Percentiles rank a stretch among this genome's conserved stretches.
These are phyloP conservation scores for Ottelia alismoides DNA, from an alignment of 106 monocot species.

Conservation along the genomic window DNA sequence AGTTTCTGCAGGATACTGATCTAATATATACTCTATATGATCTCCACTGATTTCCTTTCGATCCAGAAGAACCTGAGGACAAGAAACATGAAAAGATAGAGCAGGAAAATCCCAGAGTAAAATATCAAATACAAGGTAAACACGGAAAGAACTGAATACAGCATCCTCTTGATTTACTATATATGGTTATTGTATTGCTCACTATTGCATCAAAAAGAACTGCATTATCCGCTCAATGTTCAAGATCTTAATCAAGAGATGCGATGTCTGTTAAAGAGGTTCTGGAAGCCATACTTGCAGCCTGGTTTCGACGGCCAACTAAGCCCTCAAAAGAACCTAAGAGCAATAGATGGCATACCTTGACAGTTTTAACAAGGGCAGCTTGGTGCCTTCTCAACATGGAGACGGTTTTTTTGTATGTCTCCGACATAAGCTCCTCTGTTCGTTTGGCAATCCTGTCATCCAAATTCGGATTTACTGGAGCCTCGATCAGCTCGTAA, in stretches of 20 bases:
- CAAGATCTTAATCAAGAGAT: too few relatives aligned
- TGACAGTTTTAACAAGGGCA: constrained; percentile 65
- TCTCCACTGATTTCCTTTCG: constrained; percentile 66
- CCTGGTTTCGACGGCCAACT: too few relatives aligned
- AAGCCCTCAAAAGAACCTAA: too few relatives aligned
- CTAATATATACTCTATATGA: constrained; percentile 63
- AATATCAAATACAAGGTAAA: neutral
- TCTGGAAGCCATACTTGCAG: too few relatives aligned
- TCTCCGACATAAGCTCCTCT: constrained; percentile 44
- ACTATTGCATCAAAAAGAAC: too few relatives aligned
- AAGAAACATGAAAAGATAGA: neutral
- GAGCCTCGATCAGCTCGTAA: constrained; percentile 50
- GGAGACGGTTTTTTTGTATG: constrained; percentile 50
- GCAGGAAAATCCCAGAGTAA: neutral
- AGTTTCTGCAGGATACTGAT: constrained; percentile 53
- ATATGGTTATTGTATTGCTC: too few relatives aligned
- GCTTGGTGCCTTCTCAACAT: constrained; percentile 45
- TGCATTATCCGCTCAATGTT: too few relatives aligned
- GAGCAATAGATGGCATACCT: constrained; percentile 24
- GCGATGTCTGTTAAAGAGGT: too few relatives aligned
- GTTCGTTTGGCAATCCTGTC: constrained; percentile 57
- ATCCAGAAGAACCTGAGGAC: constrained; percentile 74
- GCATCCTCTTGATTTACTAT: too few relatives aligned
- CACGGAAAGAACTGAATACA: too few relatives aligned
- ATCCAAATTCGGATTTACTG: constrained; percentile 60